Evolutionary conservation across 148 eudicot species (phyloP).

Genomic region (Suaeda aralocaspica): DNA sequence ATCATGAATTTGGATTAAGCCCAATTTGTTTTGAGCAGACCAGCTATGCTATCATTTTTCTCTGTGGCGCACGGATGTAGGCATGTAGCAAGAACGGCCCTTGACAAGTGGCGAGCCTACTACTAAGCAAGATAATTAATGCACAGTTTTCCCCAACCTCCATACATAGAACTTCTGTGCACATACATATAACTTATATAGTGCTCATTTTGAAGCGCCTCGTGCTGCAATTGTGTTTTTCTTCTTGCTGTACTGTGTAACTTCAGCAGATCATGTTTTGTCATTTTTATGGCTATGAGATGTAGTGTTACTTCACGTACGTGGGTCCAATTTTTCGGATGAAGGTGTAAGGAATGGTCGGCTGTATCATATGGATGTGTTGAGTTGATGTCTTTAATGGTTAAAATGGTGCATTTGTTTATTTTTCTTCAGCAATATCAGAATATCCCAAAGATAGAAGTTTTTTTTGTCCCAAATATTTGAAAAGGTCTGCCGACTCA

Average conservation of each 20-base stretch:
- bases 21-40: constrained; percentile 5
- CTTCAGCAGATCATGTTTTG: neutral
- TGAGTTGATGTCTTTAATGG: too few species aligned
- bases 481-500: too few species aligned
- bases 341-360: too few species aligned
- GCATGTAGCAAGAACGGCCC: neutral
- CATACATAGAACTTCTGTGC: neutral
- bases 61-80: neutral
- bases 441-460: too few species aligned
- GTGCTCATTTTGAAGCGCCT: neutral
- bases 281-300: neutral
- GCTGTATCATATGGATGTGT: too few species aligned
- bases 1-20: neutral
- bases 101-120: too few species aligned
- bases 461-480: too few species aligned
- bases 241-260: neutral
- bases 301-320: too few species aligned
- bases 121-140: neutral
- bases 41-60: neutral
- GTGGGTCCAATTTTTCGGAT: too few species aligned
- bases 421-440: too few species aligned
- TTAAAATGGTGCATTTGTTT: too few species aligned
- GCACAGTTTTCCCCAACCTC: neutral
- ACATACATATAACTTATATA: neutral
- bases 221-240: neutral